Evolutionary conservation across 371 early-diverging fungal genomes (phyloP), one percentile per base, ranked within the genome.

Genomic region (Actinomucor elegans): DNA sequence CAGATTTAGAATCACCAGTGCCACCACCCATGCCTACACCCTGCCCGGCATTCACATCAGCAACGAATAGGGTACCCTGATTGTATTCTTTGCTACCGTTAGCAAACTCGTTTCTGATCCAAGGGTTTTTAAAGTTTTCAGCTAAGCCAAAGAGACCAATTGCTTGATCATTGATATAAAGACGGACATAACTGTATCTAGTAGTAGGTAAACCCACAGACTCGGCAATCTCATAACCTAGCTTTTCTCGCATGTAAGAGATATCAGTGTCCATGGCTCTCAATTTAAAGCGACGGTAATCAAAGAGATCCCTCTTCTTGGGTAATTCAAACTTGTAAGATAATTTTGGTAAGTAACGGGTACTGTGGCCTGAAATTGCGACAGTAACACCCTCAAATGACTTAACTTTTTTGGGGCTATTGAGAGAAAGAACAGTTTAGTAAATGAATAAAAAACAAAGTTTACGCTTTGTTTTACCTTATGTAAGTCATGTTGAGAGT

Each of bases 201-300:
- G 68, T 61, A 12, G 77, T 61, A 26, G 73, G 73, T 23, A 77
- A 48, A 15, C 79, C 79, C 5, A 71, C 37, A 1, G 73, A 63
- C 27, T 61, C 59, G n/a, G 73, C 61, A 21, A 79, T 58, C 37
- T 75, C 75, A 32, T 79, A 69, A 21, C 67, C 71, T 17, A 81
- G 8, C 41, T 76, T 69, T 38, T 81, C 82, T 28, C 78, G 64
- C 37, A 81, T 71, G 48, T 69, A 76, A 8, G 78, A 71, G 0
- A 73, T 63, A 36, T 81, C 82, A 2, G 72, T 68, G n/a, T 53
- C 44, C 33, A 62, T 58, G 2, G 75, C 44, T 20, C 71, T 61
- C 15, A 71, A 36, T 27, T 75, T 75, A 21, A 75, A 37, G 24
- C 53, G 55, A 20, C 63, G 61, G 23, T 68, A 70, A 0, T 60